A percentile compares a stretch with the other conserved stretches of the same genome.
Evolutionary conservation across 2,329 filamentous ascomycete genomes (phyloP).

Genomic region (Cadophora malorum): DNA sequence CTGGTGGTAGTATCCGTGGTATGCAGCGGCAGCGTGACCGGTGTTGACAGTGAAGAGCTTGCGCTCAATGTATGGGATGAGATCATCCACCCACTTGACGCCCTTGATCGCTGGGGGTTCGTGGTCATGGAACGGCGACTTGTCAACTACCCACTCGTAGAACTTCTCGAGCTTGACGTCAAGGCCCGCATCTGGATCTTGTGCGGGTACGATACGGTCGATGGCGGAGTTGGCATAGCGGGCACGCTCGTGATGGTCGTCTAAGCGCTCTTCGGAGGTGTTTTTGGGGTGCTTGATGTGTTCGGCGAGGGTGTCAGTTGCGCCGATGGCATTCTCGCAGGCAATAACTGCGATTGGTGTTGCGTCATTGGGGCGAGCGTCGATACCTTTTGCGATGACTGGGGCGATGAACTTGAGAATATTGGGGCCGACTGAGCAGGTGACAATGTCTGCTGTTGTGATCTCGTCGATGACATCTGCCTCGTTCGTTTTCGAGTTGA

Average conservation of each 20-base stretch:
- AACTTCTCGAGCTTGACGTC: slow-evolving; percentile 98
- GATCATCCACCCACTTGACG: slow-evolving; percentile 90
- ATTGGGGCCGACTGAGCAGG: slow-evolving; percentile 95
- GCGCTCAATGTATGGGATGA: slow-evolving; percentile 96
- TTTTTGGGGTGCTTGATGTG: slow-evolving; percentile 80
- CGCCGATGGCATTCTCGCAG: slow-evolving; percentile 97
- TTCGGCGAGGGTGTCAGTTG: slow-evolving; percentile 83
- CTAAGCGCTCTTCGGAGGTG: slow-evolving; percentile 70
- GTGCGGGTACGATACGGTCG: slow-evolving; percentile 95
- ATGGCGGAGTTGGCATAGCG: slow-evolving; percentile 98
- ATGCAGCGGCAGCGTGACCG: slow-evolving; percentile 92
- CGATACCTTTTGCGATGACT: slow-evolving; percentile 92
- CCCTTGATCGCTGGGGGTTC: slow-evolving; percentile 79
- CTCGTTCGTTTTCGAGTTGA: slow-evolving; percentile 92
- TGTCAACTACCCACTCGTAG: slow-evolving; percentile 98
- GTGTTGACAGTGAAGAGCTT: slow-evolving; percentile 99
- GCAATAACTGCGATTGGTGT: slow-evolving; percentile 89
- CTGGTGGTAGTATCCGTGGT: slow-evolving; percentile 87
- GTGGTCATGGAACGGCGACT: slow-evolving; percentile 78
- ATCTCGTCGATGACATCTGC: slow-evolving; percentile 84
- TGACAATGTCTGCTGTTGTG: slow-evolving; percentile 85
- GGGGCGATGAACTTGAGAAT: slow-evolving; percentile 96
- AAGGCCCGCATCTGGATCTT: slow-evolving; percentile 79
- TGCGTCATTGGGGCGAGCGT: slow-evolving; percentile 67
- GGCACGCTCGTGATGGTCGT: slow-evolving; percentile 74